Evolutionary conservation across 2,329 filamentous ascomycete genomes (phyloP), one percentile per base, ranked within the genome.

Genomic region (Neopestalotiopsis sp.): DNA sequence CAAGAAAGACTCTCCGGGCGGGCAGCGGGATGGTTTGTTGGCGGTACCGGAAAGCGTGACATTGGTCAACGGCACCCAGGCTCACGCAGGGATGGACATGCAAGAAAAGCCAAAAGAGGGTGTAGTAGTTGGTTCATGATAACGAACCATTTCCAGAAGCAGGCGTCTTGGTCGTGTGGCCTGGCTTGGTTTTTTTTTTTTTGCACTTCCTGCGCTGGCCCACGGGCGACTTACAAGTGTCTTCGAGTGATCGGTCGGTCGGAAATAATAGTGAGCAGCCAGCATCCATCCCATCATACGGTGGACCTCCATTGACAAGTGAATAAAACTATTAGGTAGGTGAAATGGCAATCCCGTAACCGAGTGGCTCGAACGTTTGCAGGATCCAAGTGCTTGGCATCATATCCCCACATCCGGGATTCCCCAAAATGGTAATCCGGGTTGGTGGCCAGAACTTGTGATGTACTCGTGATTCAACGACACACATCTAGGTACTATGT

Each of bases 401-500:
- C 45, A 52, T 28, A 66, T 57, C 63, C 24, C 63, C 63, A 66
- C 49, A 66, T 24, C 28, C 32, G 60, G 61, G 63, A 66, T 32
- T 66, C 13, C 63, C 63, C n/a, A 6, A 32, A 57, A 10, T 6
- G 63, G 63, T 10, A 56, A 66, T 38, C 63, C 63, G 63, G 32
- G 42, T 9, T 57, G 63, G 49, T 66, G 20, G 62, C 42, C 62
- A 52, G 32, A 38, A 40, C 62, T 57, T 45, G 60, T 40, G 3
- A 24, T 66, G 63, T 30, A n/a, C 52, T 45, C 52, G 45, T 66
- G 42, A 57, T 66, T 58, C 63, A 58, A 66, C 63, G 45, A 66
- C 60, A 38, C 60, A 38, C 14, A 4, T 17, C 34, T 38, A 60
- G n/a, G 34, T 38, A 20, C 34, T 38, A 60, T 10, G 34, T 38